Base-by-base conservation (phyloP, 768 basidiomycete species). In the Hebeloma cylindrosporum region DNA sequence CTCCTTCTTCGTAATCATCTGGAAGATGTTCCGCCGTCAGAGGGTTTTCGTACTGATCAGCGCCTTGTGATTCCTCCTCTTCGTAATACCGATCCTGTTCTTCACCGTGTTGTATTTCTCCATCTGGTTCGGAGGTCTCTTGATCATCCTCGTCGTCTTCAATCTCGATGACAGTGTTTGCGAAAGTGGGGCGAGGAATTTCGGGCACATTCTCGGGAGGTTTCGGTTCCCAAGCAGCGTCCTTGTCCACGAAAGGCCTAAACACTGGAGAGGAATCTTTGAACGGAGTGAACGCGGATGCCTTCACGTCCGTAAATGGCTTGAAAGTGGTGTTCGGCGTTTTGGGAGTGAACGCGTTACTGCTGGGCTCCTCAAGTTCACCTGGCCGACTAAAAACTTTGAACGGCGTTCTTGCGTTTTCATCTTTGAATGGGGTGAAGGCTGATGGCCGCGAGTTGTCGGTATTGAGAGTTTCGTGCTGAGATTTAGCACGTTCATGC, bases 351-450 rank as follows among this genome's bases (percentile, higher is more conserved):
- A 74, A 74, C 5, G 63, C 63, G 49, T 67, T 66, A 14, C 43
- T n/a, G n/a, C n/a, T 47, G 29, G 44, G 49, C 46, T 76, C 74
- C 18, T 62, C 59, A 34, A 74, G 69, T 30, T 73, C 71, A 0
- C 82, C 82, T n/a, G 85, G 87, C 11, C 83, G 77, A 46, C 80
- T 85, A 63, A 90, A 90, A 14, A 90, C 87, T 50, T 85, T 70
- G 72, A 72, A 78, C 3, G 78, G 74, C 6, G 76, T 74, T 40
- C 65, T 64, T n/a, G 63, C 64, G 48, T 67, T 71, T 43, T 74
- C 71, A 28, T 74, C 73, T 20, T 67, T 60, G 45, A 71, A 70
- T 0, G 71, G 69, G 5, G 63, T 65, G 53, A 74, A 74, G 5
- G 66, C 49, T 7, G 66, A 58, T 17, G 61, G 52, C 3, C 51